These are phyloP conservation scores for Nothophoma quercina DNA, from an alignment of 2,329 filamentous ascomycete species.

Conservation along the genomic window DNA sequence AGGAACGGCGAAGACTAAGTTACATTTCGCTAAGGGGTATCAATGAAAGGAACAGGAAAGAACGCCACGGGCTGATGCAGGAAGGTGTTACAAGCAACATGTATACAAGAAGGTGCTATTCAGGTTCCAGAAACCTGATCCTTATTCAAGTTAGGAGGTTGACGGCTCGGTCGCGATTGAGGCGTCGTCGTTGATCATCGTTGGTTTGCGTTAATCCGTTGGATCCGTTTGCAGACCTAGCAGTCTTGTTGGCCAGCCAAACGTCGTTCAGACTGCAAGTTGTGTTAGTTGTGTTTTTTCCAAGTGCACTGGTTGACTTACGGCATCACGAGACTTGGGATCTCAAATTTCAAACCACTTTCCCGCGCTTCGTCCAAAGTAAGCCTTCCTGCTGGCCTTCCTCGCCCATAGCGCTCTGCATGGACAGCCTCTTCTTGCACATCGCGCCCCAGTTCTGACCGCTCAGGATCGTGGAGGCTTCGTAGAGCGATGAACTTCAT, in stretches of 20 bases:
- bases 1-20: not conserved
- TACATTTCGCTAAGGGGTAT: slow-evolving; percentile 16
- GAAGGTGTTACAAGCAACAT: slow-evolving; percentile 15
- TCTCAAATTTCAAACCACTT: slow-evolving; percentile 74
- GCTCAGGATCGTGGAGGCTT: slow-evolving; percentile 74
- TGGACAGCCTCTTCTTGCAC: slow-evolving; percentile 51
- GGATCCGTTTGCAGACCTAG: slow-evolving; percentile 32
- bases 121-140: not conserved
- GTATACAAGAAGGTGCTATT: slow-evolving; percentile 27
- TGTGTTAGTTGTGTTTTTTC: slow-evolving; percentile 20
- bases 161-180: not conserved
- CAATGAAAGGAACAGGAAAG: not conserved
- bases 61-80: slow-evolving; percentile 13
- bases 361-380: slow-evolving; percentile 78
- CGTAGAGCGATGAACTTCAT: slow-evolving; percentile 91
- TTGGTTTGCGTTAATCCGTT: slow-evolving; percentile 30
- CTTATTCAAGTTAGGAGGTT: not conserved
- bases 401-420: slow-evolving; percentile 14
- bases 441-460: slow-evolving; percentile 57
- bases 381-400: slow-evolving; percentile 51
- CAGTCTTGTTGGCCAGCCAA: slow-evolving; percentile 63
- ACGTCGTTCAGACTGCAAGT: slow-evolving; percentile 67
- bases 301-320: slow-evolving; percentile 54
- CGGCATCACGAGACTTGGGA: slow-evolving; percentile 75
- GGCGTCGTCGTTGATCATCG: slow-evolving; percentile 25